These are phyloP conservation scores for Porcisia deanei DNA, from an alignment of 208 protist species.

Conservation along the genomic window DNA sequence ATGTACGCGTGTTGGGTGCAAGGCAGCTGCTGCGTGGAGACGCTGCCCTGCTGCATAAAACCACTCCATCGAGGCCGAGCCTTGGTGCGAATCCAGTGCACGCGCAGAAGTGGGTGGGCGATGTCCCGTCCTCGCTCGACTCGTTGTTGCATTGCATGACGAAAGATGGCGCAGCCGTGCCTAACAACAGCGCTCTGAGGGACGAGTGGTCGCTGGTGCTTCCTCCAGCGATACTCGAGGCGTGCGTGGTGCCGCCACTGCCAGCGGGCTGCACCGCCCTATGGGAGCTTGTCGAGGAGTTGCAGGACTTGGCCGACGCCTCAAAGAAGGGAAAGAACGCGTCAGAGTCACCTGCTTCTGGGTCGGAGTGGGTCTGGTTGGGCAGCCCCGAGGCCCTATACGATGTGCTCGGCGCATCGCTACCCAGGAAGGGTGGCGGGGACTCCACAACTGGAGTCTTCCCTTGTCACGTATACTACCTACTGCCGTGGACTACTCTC, in stretches of 20 bases:
- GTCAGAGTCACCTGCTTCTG: not conserved
- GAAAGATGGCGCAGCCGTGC: not conserved
- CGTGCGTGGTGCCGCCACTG: slow-evolving; percentile 9
- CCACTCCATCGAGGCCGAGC: not conserved
- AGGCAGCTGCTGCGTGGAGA: not conserved
- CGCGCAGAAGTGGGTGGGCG: not conserved
- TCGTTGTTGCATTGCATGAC: slow-evolving; percentile 11
- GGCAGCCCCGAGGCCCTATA: slow-evolving; percentile 47
- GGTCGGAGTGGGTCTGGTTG: slow-evolving; percentile 57
- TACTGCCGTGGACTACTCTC: slow-evolving; percentile 81
- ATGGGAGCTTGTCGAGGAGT: slow-evolving; percentile 58
- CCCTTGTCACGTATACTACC: slow-evolving; percentile 16
- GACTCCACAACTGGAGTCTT: not conserved
- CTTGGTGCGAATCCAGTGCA: not conserved
- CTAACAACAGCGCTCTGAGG: not conserved
- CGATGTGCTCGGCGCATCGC: slow-evolving; percentile 12
- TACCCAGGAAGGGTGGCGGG: not conserved
- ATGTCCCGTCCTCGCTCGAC: slow-evolving; percentile 23
- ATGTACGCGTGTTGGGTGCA: slow-evolving; percentile 20
- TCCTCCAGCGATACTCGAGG: not conserved
- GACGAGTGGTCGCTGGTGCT: slow-evolving; percentile 27
- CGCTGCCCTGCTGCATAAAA: not conserved
- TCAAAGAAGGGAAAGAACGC: not conserved
- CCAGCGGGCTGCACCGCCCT: slow-evolving; percentile 19
- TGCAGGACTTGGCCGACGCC: slow-evolving; percentile 26